These are phyloP conservation scores for Aquilaria agallochum DNA, from an alignment of 441 rosid species.

Conservation along the genomic window DNA sequence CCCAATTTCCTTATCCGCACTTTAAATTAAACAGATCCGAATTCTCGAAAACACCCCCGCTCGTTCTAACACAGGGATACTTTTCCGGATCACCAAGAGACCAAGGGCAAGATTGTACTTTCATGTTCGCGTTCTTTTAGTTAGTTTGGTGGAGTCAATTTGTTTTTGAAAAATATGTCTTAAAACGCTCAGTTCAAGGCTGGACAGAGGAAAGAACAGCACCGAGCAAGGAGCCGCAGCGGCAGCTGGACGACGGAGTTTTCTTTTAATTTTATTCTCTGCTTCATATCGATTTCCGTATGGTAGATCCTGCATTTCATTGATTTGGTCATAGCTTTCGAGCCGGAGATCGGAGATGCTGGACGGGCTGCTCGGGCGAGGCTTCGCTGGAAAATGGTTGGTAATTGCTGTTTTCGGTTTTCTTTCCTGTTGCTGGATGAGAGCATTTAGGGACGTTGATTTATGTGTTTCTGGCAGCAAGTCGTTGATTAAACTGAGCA, in stretches of 20 bases:
- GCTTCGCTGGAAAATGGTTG: conserved; percentile 72
- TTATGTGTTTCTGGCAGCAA: conserved; percentile 38
- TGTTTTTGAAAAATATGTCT: neutral
- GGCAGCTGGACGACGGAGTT: neutral
- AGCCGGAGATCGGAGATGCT: conserved; percentile 41
- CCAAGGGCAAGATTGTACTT: conserved; percentile 9
- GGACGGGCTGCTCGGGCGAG: conserved; percentile 76
- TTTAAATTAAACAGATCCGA: neutral
- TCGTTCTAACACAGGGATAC: neutral
- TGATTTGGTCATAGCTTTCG: conserved; percentile 4
- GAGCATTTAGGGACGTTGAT: neutral
- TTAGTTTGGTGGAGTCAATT: conserved; percentile 5
- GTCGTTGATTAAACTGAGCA: conserved; percentile 67
- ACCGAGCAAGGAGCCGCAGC: neutral
- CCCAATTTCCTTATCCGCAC: conserved; percentile 13
- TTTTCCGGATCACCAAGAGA: neutral
- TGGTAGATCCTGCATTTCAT: conserved; percentile 11
- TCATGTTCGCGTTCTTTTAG: neutral
- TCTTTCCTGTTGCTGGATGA: neutral
- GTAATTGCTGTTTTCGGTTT: conserved; percentile 2
- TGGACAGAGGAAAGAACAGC: neutral
- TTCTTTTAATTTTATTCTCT: neutral
- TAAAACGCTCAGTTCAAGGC: neutral
- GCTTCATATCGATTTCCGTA: neutral
- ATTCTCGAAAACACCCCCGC: conserved; percentile 11